Base-by-base conservation (phyloP, 2,329 filamentous ascomycete genomes). In the Talaromyces sp. region DNA sequence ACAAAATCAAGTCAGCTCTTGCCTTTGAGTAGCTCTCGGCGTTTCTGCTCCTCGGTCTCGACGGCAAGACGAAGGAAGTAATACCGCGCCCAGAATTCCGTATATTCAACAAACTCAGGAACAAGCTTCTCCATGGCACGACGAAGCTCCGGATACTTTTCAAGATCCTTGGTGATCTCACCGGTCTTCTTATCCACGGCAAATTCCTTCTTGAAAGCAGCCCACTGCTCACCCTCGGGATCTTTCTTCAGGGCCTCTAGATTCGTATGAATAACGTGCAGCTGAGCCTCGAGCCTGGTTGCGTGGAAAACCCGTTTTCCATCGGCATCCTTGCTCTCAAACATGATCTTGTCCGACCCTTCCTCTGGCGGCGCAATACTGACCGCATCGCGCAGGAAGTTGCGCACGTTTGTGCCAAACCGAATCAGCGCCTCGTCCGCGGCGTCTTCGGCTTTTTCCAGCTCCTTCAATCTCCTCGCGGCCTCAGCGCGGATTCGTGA, bases 301-400 rank as follows among this genome's bases (percentile, higher is more conserved):
- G 91, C 90, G 73, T 99, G 94, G 65, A 97, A 96, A 17, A 97
- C 91, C 59, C 94, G 84, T 80, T 94, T 97, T 27, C 92, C 93
- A 55, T 85, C 83, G 5, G 89, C 86, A 74, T 97, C 93, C 73
- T 93, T 96, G 71, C 91, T 96, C 78, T 97, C 94, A 69, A 97
- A 99, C 4, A 97, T 81, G 32, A 96, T 85, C 54, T 88, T 66
- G 62, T 75, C 75, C 57, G 79, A 79, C 65, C 77, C 78, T 4
- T 79, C 74, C 19, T 76, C 79, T 0, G 91, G 91, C 0, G 92
- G 89, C 17, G 91, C 88, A 67, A 99, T 91, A 57, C 85, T 91
- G 60, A 99, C 89, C 56, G 94, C 94, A 66, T 99, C 93, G 57
- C 88, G 86, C 63, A 99, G 80, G 77, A 96, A 97, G 75, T 93